Percentiles rank a stretch among this genome's conserved stretches.
Conservation (phyloP, 345 rosid species). For the Melaleuca alternifolia region DNA sequence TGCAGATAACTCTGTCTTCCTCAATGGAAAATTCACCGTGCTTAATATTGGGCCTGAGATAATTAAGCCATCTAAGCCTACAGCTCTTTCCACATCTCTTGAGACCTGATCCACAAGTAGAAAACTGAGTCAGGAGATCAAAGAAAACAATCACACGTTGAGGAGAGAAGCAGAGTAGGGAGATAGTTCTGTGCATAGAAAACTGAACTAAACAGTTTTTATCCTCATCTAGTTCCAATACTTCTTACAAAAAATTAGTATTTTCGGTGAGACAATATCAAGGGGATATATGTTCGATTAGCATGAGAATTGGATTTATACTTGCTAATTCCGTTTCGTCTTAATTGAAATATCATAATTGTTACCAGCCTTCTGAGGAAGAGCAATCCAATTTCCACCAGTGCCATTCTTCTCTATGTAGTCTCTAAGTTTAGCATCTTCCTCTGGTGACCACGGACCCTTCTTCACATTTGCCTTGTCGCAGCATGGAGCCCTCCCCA, state of each 20-base stretch:
- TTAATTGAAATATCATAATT: background rate
- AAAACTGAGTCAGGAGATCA: background rate
- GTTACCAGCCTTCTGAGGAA: constrained; percentile 90
- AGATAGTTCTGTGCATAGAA: background rate
- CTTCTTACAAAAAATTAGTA: background rate
- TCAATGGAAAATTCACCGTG: constrained; percentile 90
- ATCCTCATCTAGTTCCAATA: background rate
- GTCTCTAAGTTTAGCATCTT: constrained; percentile 78
- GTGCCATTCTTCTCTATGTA: constrained; percentile 77
- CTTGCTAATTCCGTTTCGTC: background rate
- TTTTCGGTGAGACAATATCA: background rate
- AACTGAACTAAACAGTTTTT: background rate
- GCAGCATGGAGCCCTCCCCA: constrained; percentile 98
- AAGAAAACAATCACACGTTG: background rate
- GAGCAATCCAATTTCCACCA: constrained; percentile 93
- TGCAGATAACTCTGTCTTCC: constrained; percentile 71
- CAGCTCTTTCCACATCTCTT: constrained; percentile 98
- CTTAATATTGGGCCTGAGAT: constrained; percentile 86
- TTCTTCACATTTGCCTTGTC: constrained; percentile 93
- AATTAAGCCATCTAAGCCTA: constrained; percentile 92
- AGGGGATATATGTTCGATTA: background rate
- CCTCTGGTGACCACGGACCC: constrained; percentile 98
- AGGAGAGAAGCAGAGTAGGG: background rate
- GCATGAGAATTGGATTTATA: background rate
- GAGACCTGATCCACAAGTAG: constrained; percentile 24